Conservation (phyloP, 106 monocot species). For the Dendrobium officinale region DNA sequence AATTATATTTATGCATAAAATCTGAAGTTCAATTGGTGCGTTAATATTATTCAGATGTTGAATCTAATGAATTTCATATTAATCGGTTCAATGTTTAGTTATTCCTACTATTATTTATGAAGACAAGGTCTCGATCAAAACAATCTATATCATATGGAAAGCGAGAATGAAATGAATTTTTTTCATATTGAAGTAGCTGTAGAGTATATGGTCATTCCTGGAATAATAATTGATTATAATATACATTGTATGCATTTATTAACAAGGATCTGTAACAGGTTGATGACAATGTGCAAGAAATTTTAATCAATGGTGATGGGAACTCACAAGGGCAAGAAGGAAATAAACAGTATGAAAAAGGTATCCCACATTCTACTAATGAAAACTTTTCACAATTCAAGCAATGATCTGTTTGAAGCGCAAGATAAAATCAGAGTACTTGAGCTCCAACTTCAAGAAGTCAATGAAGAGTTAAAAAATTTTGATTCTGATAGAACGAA, state of each 20-base stretch:
- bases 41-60: not conserved
- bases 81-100: not conserved
- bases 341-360: slow-evolving; percentile 33
- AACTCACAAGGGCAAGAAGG: slow-evolving; percentile 11
- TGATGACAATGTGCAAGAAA: slow-evolving; percentile 21
- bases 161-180: not conserved
- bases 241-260: not conserved
- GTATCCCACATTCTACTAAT: slow-evolving; percentile 34
- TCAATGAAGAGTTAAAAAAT: slow-evolving; percentile 26
- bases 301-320: slow-evolving; percentile 21
- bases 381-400: slow-evolving; percentile 11
- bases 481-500: slow-evolving; percentile 51
- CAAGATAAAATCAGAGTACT: slow-evolving; percentile 41
- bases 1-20: not conserved
- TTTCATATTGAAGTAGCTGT: not conserved
- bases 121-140: not conserved
- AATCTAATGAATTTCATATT: not conserved
- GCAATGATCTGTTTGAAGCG: slow-evolving; percentile 13
- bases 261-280: slow-evolving; percentile 24
- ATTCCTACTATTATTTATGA: not conserved
- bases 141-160: not conserved
- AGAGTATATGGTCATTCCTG: not conserved
- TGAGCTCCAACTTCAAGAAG: slow-evolving; percentile 32
- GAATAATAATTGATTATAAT: not conserved
- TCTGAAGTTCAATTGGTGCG: not conserved